Percentiles rank a stretch among this genome's conserved stretches.
phyloP scores from a whole-genome alignment of 2,329 filamentous ascomycete genomes.

The Zasmidium angulare region DNA sequence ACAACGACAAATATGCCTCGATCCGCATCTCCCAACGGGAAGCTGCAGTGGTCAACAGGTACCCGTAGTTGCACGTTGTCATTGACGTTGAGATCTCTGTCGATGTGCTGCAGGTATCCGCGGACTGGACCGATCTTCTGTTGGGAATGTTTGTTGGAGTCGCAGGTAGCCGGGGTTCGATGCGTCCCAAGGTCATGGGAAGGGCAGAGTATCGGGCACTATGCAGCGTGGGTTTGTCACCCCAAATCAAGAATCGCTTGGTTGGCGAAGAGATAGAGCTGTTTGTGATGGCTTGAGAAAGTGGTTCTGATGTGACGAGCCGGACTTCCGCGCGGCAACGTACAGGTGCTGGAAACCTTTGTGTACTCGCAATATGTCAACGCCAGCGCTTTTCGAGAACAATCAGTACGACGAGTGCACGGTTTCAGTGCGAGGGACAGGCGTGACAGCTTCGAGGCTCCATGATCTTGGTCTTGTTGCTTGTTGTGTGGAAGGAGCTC shows the following conservation, averaged over 20 bases:
- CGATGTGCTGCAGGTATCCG: too few relatives aligned
- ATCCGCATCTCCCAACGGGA: background rate
- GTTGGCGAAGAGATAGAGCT: background rate
- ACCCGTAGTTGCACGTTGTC: background rate
- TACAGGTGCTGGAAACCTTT: background rate
- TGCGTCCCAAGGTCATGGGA: background rate
- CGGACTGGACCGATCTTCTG: background rate
- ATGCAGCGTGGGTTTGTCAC: background rate
- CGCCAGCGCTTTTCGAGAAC: conserved; percentile 1
- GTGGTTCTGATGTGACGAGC: background rate
- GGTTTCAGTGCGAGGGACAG: conserved; percentile 18
- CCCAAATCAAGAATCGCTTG: background rate
- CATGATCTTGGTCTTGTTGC: background rate
- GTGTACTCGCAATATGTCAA: conserved; percentile 14
- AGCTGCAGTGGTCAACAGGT: conserved; percentile 1
- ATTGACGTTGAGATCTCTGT: too few relatives aligned
- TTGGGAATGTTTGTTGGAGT: too few relatives aligned
- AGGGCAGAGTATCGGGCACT: background rate
- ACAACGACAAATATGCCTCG: conserved; percentile 6
- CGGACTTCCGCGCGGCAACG: conserved; percentile 5
- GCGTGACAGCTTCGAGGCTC: background rate
- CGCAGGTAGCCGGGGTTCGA: background rate
- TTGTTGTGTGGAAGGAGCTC: background rate
- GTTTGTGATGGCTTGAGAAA: background rate
- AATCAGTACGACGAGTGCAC: conserved; percentile 21